Base-by-base conservation (phyloP, 352 stramenopile species). In the Phytopythium boreale region DNA sequence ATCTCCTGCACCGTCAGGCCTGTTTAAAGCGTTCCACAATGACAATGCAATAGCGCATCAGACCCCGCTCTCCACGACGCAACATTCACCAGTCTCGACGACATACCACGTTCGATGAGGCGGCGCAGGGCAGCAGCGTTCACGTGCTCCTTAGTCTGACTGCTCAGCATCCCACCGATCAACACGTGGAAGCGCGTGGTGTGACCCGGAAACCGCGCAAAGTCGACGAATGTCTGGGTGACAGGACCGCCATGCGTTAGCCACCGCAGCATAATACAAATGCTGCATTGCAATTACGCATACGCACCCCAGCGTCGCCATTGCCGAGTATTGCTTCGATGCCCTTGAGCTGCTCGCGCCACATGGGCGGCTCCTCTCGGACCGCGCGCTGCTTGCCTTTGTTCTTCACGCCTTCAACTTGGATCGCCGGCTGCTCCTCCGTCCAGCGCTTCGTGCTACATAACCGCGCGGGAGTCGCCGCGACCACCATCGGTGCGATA, bases 61-160 rank as follows among this genome's bases (percentile, higher is more conserved):
- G 4, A 55, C n/a, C 14, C 34, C 17, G 5, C 11, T 26, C n/a
- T 52, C 36, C 29, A 46, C 37, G 17, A 37, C 2, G 58, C 57
- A 36, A n/a, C 41, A 53, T 20, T 56, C 4, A 17, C 17, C 37
- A 44, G 1, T 47, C 41, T 2, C 22, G 41, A 17, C 41, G 41
- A 15, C 31, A 43, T 31, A 87, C 84, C 68, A 81, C 85, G 71
- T 11, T 67, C 66, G 47, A 84, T 79, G 51, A 95, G 71, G 22
- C 89, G 71, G 36, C 64, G 66, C 86, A 95, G 84, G 51, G 80
- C 88, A 56, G 82, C 83, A 19, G 81, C 79, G 36, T 85, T 93
- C 26, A 98, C 80, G 0, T 90, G 89, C 77, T 99, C 97, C 71
- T 99, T 99, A 1, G 96, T 99, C 74, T 99, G 97, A 66, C 85